Percentiles rank a stretch among this genome's conserved stretches.
These are phyloP conservation scores for Citrus unshiu DNA, from an alignment of 345 rosid species.

Conservation along the genomic window DNA sequence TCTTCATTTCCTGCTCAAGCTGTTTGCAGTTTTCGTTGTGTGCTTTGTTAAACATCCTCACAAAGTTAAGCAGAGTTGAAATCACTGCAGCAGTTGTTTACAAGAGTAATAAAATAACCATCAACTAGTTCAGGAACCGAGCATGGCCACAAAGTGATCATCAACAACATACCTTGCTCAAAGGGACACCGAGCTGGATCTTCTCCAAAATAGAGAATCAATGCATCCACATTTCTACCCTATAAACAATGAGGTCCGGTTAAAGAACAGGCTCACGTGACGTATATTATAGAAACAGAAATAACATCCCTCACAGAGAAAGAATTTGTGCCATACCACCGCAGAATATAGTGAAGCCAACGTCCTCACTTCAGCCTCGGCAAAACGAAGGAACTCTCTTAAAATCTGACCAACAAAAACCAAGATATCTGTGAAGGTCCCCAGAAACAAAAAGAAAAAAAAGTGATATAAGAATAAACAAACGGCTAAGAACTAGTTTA, in stretches of 20 bases:
- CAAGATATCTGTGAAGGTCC: background rate
- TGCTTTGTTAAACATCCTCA: conserved; percentile 72
- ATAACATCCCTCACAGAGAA: background rate
- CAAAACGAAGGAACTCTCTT: conserved; percentile 72
- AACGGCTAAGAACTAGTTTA: background rate
- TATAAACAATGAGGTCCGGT: conserved; percentile 21
- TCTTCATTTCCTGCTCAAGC: conserved; percentile 64
- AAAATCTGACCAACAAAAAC: conserved; percentile 38
- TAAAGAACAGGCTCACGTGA: background rate
- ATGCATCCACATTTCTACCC: conserved; percentile 87
- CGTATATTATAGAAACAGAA: background rate
- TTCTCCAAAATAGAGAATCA: conserved; percentile 93
- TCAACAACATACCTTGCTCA: conserved; percentile 64
- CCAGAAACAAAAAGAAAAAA: background rate
- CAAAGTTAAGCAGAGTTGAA: conserved; percentile 72
- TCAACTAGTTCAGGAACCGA: background rate
- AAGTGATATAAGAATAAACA: background rate
- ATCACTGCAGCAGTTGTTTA: conserved; percentile 45
- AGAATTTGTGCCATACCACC: conserved; percentile 53
- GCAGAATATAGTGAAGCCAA: conserved; percentile 77
- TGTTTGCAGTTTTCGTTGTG: conserved; percentile 80
- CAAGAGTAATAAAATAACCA: background rate
- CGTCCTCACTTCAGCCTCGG: conserved; percentile 83
- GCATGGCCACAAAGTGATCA: background rate
- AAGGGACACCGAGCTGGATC: conserved; percentile 91